A percentile compares a stretch with the other conserved stretches of the same genome.
Evolutionary conservation across 495 filamentous ascomycete species (phyloP).

Genomic region (Penicillium bialowiezense): DNA sequence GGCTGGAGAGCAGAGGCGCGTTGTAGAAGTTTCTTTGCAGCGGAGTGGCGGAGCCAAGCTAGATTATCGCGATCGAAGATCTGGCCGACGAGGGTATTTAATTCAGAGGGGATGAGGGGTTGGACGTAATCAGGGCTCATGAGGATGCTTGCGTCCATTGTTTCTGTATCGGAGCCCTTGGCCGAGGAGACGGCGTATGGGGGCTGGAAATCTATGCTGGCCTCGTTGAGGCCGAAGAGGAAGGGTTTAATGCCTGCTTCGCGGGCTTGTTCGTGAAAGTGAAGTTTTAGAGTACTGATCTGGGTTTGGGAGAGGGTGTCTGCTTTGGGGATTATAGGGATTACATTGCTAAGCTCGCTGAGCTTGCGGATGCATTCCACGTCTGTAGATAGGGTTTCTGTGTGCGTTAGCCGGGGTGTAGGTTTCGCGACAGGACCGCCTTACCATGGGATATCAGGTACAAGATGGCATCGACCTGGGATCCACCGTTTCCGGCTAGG

Average conservation of each 20-base stretch:
- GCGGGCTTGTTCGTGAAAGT: conserved; percentile 52
- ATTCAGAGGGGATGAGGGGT: conserved; percentile 76
- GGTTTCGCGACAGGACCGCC: conserved; percentile 21
- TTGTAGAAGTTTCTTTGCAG: conserved; percentile 82
- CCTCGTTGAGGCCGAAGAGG: conserved; percentile 52
- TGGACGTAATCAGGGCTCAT: conserved; percentile 94
- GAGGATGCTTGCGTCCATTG: conserved; percentile 91
- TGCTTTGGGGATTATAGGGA: conserved; percentile 77
- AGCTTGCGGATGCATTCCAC: conserved; percentile 74
- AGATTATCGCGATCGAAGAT: conserved; percentile 78
- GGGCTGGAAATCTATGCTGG: conserved; percentile 26
- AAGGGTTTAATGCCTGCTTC: conserved; percentile 64
- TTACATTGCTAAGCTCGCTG: conserved; percentile 76
- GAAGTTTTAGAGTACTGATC: conserved; percentile 57
- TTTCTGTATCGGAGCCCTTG: conserved; percentile 72
- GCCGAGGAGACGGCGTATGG: conserved; percentile 84
- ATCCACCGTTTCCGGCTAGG: conserved; percentile 80
- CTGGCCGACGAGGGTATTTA: conserved; percentile 63
- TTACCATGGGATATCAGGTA: conserved; percentile 71
- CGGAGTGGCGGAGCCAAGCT: conserved; percentile 81
- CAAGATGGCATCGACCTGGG: conserved; percentile 85
- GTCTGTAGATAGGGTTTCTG: conserved; percentile 71
- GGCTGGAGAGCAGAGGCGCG: conserved; percentile 22
- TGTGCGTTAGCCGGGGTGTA: not conserved
- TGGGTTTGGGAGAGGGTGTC: conserved; percentile 65